These are phyloP conservation scores for Rhododendron ovatum DNA, from an alignment of 148 eudicot species.

Conservation along the genomic window DNA sequence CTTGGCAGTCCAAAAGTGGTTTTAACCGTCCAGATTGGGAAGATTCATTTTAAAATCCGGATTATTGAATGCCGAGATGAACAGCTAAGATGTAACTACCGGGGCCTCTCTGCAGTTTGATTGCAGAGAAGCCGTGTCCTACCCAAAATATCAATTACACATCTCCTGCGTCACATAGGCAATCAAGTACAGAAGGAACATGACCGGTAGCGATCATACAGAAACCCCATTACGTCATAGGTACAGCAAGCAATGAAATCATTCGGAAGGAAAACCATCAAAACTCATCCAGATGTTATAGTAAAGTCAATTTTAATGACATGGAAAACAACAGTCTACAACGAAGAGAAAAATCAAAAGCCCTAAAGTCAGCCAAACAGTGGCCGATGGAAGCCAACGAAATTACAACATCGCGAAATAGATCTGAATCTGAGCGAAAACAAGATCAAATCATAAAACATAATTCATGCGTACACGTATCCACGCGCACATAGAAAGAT, in stretches of 20 bases:
- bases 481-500: neutral
- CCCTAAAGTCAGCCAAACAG: neutral
- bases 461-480: neutral
- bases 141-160: neutral
- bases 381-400: neutral
- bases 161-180: neutral
- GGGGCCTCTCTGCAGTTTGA: neutral
- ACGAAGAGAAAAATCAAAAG: neutral
- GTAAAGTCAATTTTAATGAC: neutral
- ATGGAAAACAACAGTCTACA: neutral
- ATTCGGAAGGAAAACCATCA: neutral
- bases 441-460: neutral
- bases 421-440: constrained; percentile 6
- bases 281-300: neutral
- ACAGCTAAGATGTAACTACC: neutral
- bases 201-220: neutral
- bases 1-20: neutral
- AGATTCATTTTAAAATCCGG: neutral
- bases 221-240: neutral
- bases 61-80: neutral
- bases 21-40: neutral
- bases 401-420: neutral
- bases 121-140: neutral
- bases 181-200: neutral
- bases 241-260: neutral